A percentile compares a stretch with the other conserved stretches of the same genome.
Evolutionary conservation across 164 flowering plant genomes (phyloP).

Genomic region (Akebia trifoliata): DNA sequence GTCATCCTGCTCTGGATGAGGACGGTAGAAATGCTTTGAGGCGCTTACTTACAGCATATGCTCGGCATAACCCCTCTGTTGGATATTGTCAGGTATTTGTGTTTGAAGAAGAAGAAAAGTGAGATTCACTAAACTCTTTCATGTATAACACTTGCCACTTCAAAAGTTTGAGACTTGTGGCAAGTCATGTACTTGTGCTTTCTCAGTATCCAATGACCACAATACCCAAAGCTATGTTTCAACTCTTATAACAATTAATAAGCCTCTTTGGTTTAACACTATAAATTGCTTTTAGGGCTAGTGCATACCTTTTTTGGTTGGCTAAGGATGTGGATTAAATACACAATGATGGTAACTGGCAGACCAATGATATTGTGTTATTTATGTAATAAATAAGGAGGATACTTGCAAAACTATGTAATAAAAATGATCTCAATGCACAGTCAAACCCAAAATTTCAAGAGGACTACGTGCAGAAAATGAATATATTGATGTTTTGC

Average conservation of each 20-base stretch:
- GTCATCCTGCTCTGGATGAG: slow-evolving; percentile 98
- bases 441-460: too few relatives aligned
- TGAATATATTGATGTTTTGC: too few relatives aligned
- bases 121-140: too few relatives aligned
- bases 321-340: too few relatives aligned
- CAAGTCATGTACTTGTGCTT: neutral
- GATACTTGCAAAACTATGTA: too few relatives aligned
- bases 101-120: neutral
- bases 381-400: too few relatives aligned
- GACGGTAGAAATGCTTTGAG: slow-evolving; percentile 96
- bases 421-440: too few relatives aligned
- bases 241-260: neutral
- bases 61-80: slow-evolving; percentile 95
- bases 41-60: slow-evolving; percentile 94
- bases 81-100: slow-evolving; percentile 92
- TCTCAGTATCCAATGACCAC: neutral
- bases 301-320: neutral
- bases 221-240: neutral
- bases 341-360: too few relatives aligned
- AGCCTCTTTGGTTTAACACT: neutral
- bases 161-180: neutral
- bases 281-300: neutral
- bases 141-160: too few relatives aligned
- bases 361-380: too few relatives aligned
- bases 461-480: too few relatives aligned